Base-by-base conservation (phyloP, 1,284 basidiomycete species). In the Boletus semigastroideus region DNA sequence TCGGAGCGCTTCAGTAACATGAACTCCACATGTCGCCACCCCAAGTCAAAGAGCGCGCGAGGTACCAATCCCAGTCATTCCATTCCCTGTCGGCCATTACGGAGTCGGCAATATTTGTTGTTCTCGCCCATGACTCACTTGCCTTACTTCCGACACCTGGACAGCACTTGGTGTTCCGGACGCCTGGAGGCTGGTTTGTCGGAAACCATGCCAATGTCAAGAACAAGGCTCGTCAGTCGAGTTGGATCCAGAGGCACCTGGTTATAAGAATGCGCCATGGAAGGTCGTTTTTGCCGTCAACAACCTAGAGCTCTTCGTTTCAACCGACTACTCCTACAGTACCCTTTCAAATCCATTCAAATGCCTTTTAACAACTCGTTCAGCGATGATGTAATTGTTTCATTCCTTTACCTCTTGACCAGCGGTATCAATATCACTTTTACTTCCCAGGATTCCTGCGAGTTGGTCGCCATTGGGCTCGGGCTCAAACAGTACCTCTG, bases 151-250 rank as follows among this genome's bases (percentile, higher is more conserved):
- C 48, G 34, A 41, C 33, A 9, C 25, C 12, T 38, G 17, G 12
- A 30, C 42, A 41, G 48, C 41, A 13, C 30, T 42, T 34, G 45
- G 42, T 16, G 20, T 17, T n/a, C 59, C 62, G 48, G 38, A 52
- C 13, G 37, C 55, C 43, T 59, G 49, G 59, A 48, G 3, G 34
- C 45, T 63, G 54, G 62, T 59, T 47, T 46, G 40, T 61, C 56
- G 49, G 53, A 31, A 31, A 40, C 46, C 45, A 46, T 54, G 42
- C 65, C 65, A 63, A 52, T 47, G 40, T 51, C 48, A 46, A 46
- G n/a, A 31, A 37, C 34, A 51, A 47, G 25, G 11, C 5, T 30
- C 16, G 46, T 44, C 44, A 19, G 33, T 47, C 42, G 50, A 47
- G 50, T 19, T 16, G 11, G 22, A 48, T 8, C 34, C 19, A n/a